Conservation (phyloP, 441 rosid genomes). For the Pelargonium myrrhifolium region DNA sequence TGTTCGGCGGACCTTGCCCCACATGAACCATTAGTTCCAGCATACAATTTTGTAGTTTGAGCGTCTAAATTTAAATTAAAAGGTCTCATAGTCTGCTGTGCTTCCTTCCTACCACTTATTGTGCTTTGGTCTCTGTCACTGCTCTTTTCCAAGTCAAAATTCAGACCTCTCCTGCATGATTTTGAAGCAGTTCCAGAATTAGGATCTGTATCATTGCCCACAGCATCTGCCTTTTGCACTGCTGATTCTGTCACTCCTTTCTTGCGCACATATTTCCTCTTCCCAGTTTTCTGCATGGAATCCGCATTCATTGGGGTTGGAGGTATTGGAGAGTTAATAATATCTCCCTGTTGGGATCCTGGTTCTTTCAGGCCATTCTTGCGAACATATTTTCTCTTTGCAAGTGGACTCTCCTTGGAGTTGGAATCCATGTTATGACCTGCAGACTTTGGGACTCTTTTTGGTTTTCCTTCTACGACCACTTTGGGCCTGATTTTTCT, state of each 20-base stretch:
- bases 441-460: constrained; percentile 37
- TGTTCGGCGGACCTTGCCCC: constrained; percentile 26
- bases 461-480: constrained; percentile 55
- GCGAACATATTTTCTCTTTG: constrained; percentile 20
- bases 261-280: constrained; percentile 58
- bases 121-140: constrained; percentile 19
- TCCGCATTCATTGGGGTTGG: constrained; percentile 14
- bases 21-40: constrained; percentile 15
- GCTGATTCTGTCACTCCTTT: constrained; percentile 39
- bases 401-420: constrained; percentile 13
- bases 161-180: constrained; percentile 54
- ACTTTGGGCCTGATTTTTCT: constrained; percentile 91
- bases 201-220: constrained; percentile 17
- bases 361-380: constrained; percentile 16
- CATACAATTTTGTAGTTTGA: constrained; percentile 24
- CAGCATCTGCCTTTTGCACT: constrained; percentile 27
- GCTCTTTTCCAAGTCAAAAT: constrained; percentile 45
- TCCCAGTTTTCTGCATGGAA: constrained; percentile 31
- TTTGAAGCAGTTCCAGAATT: constrained; percentile 25
- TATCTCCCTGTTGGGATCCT: constrained; percentile 9
- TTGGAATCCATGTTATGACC: constrained; percentile 14
- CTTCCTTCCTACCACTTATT: constrained; percentile 22
- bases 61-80: constrained; percentile 21
- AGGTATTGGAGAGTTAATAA: neutral
- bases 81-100: constrained; percentile 15